These are phyloP conservation scores for Sanghuangporus weigelae DNA, from an alignment of 1,284 basidiomycete species.

Conservation along the genomic window DNA sequence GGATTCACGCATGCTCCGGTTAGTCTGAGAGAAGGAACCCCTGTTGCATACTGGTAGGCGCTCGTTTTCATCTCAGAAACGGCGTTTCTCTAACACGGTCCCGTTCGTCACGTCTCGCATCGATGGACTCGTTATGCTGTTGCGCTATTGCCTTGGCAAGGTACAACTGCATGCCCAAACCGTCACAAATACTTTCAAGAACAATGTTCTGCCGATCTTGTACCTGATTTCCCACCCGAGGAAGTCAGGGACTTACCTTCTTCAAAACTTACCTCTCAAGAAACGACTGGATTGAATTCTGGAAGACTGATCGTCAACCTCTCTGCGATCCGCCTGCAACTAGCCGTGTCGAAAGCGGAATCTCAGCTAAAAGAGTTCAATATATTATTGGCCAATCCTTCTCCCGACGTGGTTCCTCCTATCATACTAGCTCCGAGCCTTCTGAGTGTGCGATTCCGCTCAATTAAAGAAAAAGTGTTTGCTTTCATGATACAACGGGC, in stretches of 20 bases:
- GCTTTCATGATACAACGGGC: background rate
- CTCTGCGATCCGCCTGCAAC: background rate
- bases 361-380: background rate
- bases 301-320: background rate
- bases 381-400: background rate
- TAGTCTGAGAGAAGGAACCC: too few relatives aligned
- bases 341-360: background rate
- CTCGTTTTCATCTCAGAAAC: too few relatives aligned
- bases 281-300: background rate
- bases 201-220: background rate
- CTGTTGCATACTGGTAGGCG: too few relatives aligned
- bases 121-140: too few relatives aligned
- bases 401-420: background rate
- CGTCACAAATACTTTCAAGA: background rate
- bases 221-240: conserved; percentile 4
- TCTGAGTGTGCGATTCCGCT: background rate
- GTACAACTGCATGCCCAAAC: too few relatives aligned
- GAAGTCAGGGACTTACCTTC: background rate
- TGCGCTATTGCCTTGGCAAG: background rate
- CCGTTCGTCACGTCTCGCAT: too few relatives aligned
- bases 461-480: background rate
- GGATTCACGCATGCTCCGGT: too few relatives aligned
- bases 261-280: background rate
- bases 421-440: background rate
- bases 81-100: too few relatives aligned